These are phyloP conservation scores for Agaricus blazei DNA, from an alignment of 768 basidiomycete genomes.

Conservation along the genomic window DNA sequence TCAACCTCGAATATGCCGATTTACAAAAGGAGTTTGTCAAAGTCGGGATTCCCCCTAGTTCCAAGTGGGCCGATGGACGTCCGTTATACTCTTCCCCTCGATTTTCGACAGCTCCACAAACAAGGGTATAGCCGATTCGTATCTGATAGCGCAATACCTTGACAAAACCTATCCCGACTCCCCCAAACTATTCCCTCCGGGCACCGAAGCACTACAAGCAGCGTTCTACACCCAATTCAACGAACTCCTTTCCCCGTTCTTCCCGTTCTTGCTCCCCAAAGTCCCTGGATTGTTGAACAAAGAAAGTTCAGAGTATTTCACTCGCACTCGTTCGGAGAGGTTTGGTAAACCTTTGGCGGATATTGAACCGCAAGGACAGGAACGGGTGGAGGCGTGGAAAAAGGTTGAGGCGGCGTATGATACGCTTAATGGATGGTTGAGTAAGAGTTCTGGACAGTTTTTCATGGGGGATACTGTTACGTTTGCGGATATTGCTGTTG, in stretches of 20 bases:
- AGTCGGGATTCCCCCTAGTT: slow-evolving; percentile 24
- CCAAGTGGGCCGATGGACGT: slow-evolving; percentile 17
- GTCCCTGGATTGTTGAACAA: slow-evolving; percentile 2
- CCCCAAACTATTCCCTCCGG: slow-evolving; percentile 25
- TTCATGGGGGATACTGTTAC: slow-evolving; percentile 9
- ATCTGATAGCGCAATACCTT: slow-evolving; percentile 37
- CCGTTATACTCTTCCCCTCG: slow-evolving; percentile 35
- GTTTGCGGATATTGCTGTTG: slow-evolving; percentile 12
- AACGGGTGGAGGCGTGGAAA: background rate
- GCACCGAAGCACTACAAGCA: slow-evolving; percentile 25
- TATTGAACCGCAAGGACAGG: slow-evolving; percentile 4
- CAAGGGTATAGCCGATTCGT: slow-evolving; percentile 28
- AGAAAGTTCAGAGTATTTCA: slow-evolving; percentile 9
- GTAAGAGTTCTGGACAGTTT: background rate
- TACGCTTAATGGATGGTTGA: slow-evolving; percentile 7
- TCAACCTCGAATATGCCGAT: slow-evolving; percentile 39
- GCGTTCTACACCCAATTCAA: slow-evolving; percentile 18
- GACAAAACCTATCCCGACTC: slow-evolving; percentile 36
- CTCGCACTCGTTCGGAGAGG: background rate
- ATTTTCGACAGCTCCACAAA: slow-evolving; percentile 37
- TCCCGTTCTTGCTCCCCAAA: too few species aligned
- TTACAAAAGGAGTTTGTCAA: slow-evolving; percentile 22
- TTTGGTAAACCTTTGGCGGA: slow-evolving; percentile 1
- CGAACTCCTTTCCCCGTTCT: too few species aligned
- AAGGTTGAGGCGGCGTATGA: slow-evolving; percentile 6